A percentile compares a stretch with the other conserved stretches of the same genome.
Evolutionary conservation across 768 basidiomycete genomes (phyloP).

Genomic region (Lactifluus subvellereus): DNA sequence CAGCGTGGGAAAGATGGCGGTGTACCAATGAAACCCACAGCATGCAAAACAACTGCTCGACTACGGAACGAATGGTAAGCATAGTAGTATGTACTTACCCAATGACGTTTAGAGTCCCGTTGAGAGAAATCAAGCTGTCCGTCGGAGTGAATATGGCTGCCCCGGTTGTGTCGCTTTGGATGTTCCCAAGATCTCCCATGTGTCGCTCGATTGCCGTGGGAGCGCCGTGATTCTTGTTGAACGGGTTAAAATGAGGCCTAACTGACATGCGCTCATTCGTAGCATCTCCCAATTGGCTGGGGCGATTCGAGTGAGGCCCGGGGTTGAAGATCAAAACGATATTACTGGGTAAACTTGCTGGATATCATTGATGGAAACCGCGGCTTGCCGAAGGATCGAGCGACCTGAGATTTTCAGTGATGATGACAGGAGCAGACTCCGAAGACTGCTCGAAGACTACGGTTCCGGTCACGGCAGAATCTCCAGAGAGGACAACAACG

Average conservation of each 20-base stretch:
- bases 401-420: slow-evolving; percentile 57
- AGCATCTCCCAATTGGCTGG: slow-evolving; percentile 53
- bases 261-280: slow-evolving; percentile 61
- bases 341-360: slow-evolving; percentile 47
- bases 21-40: slow-evolving; percentile 35
- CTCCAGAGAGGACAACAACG: slow-evolving; percentile 55
- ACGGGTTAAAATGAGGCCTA: slow-evolving; percentile 75
- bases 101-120: slow-evolving; percentile 60
- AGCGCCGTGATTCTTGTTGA: slow-evolving; percentile 59
- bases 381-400: slow-evolving; percentile 52
- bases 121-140: no score
- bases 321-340: no score
- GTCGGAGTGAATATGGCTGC: slow-evolving; percentile 51
- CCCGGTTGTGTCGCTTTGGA: slow-evolving; percentile 54
- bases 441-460: slow-evolving; percentile 58
- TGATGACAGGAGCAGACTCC: slow-evolving; percentile 45
- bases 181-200: slow-evolving; percentile 74
- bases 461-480: slow-evolving; percentile 54
- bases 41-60: slow-evolving; percentile 71
- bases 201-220: slow-evolving; percentile 52
- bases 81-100: slow-evolving; percentile 42
- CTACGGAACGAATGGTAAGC: slow-evolving; percentile 31
- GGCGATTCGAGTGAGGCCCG: slow-evolving; percentile 14
- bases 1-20: not conserved
- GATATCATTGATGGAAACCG: slow-evolving; percentile 80